Evolutionary conservation across 129 eudicot genomes (phyloP), one percentile per base, ranked within the genome.

Genomic region (Flaveria brownii): DNA sequence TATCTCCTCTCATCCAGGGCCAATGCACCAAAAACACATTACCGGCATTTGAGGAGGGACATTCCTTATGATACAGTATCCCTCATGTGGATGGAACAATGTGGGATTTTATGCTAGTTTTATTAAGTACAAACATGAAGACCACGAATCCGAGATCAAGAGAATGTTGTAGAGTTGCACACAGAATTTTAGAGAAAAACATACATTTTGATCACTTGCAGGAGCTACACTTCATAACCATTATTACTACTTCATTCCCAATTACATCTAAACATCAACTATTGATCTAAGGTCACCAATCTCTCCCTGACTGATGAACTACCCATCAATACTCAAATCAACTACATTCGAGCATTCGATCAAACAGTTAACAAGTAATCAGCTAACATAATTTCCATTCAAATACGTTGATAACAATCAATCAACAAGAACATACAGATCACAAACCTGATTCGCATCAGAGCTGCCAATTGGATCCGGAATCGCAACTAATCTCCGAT

Each of bases 391-490:
- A 2, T 15, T 12, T 22, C 41, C 47, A 63, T 54, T 26, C 54
- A 52, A 54, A 8, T 10, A 71, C 5, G 3, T 52, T 15, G 6
- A 52, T 2, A 52, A n/a, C 1, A n/a, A 50, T 50, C 1, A 50
- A 14, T 50, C 28, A 30, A 10, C 9, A 54, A 43, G 28, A 22
- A 76, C 9, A 12, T 39, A 67, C 49, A 68, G 75, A 77, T 77
- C 69, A 77, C 75, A 13, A 77, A 77, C 81, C 81, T 77, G 75
- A 68, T 54, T 77, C 39, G 57, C 74, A 54, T 52, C 67, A 66
- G 41, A 36, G 41, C 41, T 36, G 41, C 56, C 74, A 67, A 52
- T 51, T 4, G 74, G 81, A 77, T 41, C 74, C 74, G 45, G 30
- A 4, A 45, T 66, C 45, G 55, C 30, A 57, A 55, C 46, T 68